These are phyloP conservation scores for Daldinia bambusicola DNA, from an alignment of 495 filamentous ascomycete genomes.

Conservation along the genomic window DNA sequence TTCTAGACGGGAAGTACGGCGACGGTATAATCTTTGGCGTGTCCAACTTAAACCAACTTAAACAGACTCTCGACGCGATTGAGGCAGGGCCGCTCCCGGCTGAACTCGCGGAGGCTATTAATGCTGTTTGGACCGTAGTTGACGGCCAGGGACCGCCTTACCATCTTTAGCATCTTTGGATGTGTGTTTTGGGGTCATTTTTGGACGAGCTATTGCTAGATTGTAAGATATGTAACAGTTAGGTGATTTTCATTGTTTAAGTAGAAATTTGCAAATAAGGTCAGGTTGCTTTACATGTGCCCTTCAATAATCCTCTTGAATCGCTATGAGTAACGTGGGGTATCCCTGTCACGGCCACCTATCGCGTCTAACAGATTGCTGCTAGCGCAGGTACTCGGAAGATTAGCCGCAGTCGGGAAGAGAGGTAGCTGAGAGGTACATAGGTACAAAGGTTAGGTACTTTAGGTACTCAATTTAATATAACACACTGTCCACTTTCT, in stretches of 20 bases:
- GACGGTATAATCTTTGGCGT: not conserved
- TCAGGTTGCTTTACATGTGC: too few species aligned
- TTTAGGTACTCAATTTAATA: too few species aligned
- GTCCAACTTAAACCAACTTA: not conserved
- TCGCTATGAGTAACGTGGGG: not conserved
- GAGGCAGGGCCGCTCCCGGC: not conserved
- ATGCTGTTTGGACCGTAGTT: not conserved
- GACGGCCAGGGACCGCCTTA: conserved; percentile 1
- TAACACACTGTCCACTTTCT: conserved; percentile 15
- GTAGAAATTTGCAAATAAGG: not conserved
- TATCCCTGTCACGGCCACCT: not conserved
- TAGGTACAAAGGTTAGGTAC: too few species aligned
- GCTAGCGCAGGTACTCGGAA: conserved; percentile 4
- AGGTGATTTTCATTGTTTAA: not conserved
- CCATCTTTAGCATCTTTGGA: not conserved
- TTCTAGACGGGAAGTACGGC: not conserved
- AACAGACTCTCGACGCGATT: not conserved
- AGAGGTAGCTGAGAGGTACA: too few species aligned
- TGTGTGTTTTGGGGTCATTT: not conserved
- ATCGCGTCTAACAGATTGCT: not conserved
- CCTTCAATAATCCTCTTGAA: too few species aligned
- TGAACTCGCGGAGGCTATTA: not conserved
- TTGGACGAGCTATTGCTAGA: too few species aligned
- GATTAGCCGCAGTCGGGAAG: not conserved
- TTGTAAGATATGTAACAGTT: too few species aligned